phyloP scores from a whole-genome alignment of 768 basidiomycete genomes.

The Serendipita sp. region DNA sequence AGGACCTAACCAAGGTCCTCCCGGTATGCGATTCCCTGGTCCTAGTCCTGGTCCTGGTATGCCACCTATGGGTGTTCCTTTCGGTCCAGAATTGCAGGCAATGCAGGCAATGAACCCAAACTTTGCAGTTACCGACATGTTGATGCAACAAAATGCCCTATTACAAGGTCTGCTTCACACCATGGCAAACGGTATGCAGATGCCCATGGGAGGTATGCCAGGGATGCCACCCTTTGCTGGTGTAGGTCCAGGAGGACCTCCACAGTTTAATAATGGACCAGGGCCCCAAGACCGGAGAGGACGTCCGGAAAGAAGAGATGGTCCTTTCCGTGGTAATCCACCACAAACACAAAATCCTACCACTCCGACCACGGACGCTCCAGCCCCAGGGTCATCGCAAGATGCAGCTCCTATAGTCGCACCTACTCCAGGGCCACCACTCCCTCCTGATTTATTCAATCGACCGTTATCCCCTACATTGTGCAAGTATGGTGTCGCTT shows the following conservation, averaged over 20 bases:
- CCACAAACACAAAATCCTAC: slow-evolving; percentile 14
- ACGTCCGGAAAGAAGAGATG: neutral
- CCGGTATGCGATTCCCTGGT: neutral
- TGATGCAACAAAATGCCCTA: slow-evolving; percentile 19
- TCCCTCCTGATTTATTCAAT: slow-evolving; percentile 19
- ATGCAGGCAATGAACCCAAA: slow-evolving; percentile 46
- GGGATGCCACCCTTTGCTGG: slow-evolving; percentile 10
- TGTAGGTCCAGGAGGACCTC: slow-evolving; percentile 8
- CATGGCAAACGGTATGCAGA: slow-evolving; percentile 16
- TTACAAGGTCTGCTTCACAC: slow-evolving; percentile 85
- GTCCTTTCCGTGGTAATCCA: neutral
- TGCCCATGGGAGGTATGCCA: neutral
- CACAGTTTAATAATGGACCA: neutral
- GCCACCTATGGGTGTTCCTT: neutral
- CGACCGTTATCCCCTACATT: slow-evolving; percentile 76
- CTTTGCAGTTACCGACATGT: slow-evolving; percentile 10
- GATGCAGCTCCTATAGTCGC: slow-evolving; percentile 44
- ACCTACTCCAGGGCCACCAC: slow-evolving; percentile 4
- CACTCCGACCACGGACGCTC: slow-evolving; percentile 12
- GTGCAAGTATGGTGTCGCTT: slow-evolving; percentile 87
- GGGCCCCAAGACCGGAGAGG: neutral
- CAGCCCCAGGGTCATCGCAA: slow-evolving; percentile 45
- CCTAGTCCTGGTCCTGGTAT: neutral
- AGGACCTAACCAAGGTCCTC: neutral
- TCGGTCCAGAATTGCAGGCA: slow-evolving; percentile 16